These are phyloP conservation scores for Globisporangium solare DNA, from an alignment of 352 stramenopile genomes.

Conservation along the genomic window DNA sequence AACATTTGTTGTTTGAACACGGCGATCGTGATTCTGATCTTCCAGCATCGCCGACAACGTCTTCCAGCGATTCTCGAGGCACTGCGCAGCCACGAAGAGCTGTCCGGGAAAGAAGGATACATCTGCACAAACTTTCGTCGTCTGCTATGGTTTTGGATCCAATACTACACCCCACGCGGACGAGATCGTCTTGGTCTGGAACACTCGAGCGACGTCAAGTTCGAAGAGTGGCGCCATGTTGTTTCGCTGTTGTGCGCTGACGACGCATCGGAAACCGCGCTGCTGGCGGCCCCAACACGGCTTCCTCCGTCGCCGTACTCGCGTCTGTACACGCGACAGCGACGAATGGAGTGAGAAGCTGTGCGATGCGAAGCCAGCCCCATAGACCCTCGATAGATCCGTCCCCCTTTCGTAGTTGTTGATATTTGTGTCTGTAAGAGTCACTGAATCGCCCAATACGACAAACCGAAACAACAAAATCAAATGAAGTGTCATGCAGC, in stretches of 20 bases:
- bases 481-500: neutral
- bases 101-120: slow-evolving; percentile 61
- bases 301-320: slow-evolving; percentile 70
- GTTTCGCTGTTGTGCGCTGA: slow-evolving; percentile 90
- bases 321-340: slow-evolving; percentile 36
- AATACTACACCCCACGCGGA: slow-evolving; percentile 94
- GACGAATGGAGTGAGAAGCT: slow-evolving; percentile 7
- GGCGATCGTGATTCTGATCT: slow-evolving; percentile 93
- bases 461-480: too few species aligned
- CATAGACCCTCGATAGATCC: slow-evolving; percentile 7
- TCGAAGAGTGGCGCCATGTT: slow-evolving; percentile 91
- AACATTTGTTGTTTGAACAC: slow-evolving; percentile 98
- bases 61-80: slow-evolving; percentile 68
- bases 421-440: neutral
- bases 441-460: too few species aligned
- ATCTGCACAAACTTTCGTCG: slow-evolving; percentile 89
- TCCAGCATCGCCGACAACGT: slow-evolving; percentile 86
- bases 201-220: slow-evolving; percentile 93
- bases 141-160: slow-evolving; percentile 94
- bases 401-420: neutral
- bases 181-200: slow-evolving; percentile 92
- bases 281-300: slow-evolving; percentile 50
- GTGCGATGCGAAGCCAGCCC: neutral
- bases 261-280: slow-evolving; percentile 82
- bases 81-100: slow-evolving; percentile 59